Evolutionary conservation across 2,329 filamentous ascomycete species (phyloP).

Genomic region (Epichloe festucae): DNA sequence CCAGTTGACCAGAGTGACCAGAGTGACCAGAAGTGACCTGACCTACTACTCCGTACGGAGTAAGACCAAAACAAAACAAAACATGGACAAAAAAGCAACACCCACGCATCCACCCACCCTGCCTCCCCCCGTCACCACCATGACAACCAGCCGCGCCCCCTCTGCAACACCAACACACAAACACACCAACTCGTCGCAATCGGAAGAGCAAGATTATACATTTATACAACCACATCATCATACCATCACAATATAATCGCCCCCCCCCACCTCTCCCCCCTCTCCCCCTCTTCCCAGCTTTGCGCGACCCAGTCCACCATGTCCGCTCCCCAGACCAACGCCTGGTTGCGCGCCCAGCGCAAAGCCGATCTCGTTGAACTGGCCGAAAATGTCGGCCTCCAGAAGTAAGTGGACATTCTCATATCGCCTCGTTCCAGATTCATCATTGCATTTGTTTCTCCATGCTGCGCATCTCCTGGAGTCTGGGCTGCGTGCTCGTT

Average conservation of each 20-base stretch:
- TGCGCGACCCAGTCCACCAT: constrained; percentile 8
- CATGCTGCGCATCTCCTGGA: not conserved
- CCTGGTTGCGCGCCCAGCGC: constrained; percentile 69
- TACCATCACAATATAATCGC: not conserved
- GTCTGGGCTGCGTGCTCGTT: too few species aligned
- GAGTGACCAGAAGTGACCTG: too few species aligned
- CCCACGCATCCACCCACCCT: too few species aligned
- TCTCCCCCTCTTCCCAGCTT: not conserved
- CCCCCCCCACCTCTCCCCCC: not conserved
- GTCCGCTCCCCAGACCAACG: constrained; percentile 31
- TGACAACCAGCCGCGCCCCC: constrained; percentile 1
- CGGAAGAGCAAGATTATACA: not conserved
- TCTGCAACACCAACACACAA: not conserved
- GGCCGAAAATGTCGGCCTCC: constrained; percentile 56
- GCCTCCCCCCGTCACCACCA: constrained; percentile 1
- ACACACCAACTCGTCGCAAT: not conserved
- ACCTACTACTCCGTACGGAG: too few species aligned
- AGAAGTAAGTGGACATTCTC: constrained; percentile 46
- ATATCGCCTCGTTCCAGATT: constrained; percentile 1
- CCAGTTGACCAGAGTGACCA: too few species aligned
- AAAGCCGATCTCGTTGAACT: constrained; percentile 69
- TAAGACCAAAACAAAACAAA: constrained; percentile 3
- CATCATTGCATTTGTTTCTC: not conserved
- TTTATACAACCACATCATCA: too few species aligned
- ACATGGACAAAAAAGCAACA: constrained; percentile 4